Conservation (phyloP, 371 early-diverging fungal genomes). For the Lichtheimia ornata region DNA sequence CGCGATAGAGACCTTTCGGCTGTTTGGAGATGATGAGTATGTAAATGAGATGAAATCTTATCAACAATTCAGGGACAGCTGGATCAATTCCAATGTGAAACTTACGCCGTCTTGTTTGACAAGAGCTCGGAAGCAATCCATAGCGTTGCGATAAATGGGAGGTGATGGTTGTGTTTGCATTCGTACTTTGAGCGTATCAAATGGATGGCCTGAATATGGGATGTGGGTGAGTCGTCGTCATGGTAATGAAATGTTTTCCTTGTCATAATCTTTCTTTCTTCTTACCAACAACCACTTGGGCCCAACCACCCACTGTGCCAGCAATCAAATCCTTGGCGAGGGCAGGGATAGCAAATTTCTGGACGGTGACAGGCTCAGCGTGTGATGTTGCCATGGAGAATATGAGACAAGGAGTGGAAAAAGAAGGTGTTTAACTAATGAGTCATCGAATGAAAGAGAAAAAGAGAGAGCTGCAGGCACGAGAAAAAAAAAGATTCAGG, state of each 20-base stretch:
- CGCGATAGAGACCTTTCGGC: slow-evolving; percentile 79
- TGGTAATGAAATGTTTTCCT: not conserved
- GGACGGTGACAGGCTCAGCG: not conserved
- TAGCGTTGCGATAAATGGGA: slow-evolving; percentile 69
- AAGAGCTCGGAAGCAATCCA: slow-evolving; percentile 72
- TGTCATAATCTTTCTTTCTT: too few species aligned
- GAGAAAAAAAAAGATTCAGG: not conserved
- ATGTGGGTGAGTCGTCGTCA: not conserved
- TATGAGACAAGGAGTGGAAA: slow-evolving; percentile 3
- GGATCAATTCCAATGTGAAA: not conserved
- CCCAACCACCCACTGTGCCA: slow-evolving; percentile 88
- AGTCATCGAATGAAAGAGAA: slow-evolving; percentile 4
- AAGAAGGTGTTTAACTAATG: not conserved
- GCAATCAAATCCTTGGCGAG: slow-evolving; percentile 69
- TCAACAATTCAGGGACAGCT: too few species aligned
- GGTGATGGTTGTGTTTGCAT: slow-evolving; percentile 78
- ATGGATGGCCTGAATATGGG: slow-evolving; percentile 64
- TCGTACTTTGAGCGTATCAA: slow-evolving; percentile 82
- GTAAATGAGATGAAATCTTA: not conserved
- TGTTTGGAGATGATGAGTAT: slow-evolving; percentile 15
- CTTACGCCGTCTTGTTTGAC: slow-evolving; percentile 77
- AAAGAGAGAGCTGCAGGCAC: not conserved
- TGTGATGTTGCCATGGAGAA: slow-evolving; percentile 1
- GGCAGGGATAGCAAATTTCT: slow-evolving; percentile 43
- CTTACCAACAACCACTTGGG: slow-evolving; percentile 80